Conservation (phyloP, 148 eudicot genomes). For the Chenopodium album region DNA sequence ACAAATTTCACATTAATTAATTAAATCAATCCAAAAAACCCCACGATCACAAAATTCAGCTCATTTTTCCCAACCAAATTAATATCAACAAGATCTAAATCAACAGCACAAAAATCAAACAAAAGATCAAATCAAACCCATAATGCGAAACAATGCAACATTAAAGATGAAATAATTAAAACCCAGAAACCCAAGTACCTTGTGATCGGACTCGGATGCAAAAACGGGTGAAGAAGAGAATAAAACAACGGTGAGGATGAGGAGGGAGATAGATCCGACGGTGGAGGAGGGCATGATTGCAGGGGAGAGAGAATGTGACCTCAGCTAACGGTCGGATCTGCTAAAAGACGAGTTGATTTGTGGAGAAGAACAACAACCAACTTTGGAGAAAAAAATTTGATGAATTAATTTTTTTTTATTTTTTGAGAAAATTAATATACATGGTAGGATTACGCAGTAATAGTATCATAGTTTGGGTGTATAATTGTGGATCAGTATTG, state of each 20-base stretch:
- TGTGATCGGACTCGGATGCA: constrained; percentile 71
- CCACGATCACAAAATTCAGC: background rate
- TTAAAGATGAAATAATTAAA: background rate
- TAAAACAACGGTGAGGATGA: constrained; percentile 38
- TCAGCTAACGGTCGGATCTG: constrained; percentile 20
- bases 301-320: background rate
- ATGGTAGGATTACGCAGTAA: too few species aligned
- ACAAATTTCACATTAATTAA: background rate
- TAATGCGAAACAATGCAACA: background rate
- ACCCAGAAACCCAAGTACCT: constrained; percentile 34
- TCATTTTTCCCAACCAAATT: too few species aligned
- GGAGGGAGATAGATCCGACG: constrained; percentile 27
- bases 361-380: background rate
- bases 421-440: too few species aligned
- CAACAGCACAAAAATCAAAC: background rate
- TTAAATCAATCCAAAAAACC: constrained; percentile 4
- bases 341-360: background rate
- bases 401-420: too few species aligned
- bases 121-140: constrained; percentile 5
- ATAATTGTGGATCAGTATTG: background rate
- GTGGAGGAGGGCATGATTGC: constrained; percentile 27
- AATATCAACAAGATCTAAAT: background rate
- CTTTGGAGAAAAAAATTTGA: too few species aligned
- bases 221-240: constrained; percentile 39
- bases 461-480: background rate